phyloP scores from a whole-genome alignment of 1,139 yeast genomes.

The Arxiozyma heterogenica region DNA sequence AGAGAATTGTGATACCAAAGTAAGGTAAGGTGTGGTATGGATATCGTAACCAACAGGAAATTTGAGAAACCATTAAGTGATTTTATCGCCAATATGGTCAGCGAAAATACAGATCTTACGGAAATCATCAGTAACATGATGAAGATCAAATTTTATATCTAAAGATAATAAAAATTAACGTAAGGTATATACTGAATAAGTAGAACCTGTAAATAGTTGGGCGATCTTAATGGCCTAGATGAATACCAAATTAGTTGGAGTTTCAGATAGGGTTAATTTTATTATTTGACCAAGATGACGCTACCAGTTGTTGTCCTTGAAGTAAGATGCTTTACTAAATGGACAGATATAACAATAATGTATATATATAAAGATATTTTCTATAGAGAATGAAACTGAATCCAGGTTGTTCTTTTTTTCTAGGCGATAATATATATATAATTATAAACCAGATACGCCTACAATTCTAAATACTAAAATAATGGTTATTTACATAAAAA shows the following conservation, averaged over 20 bases:
- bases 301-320: neutral
- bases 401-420: no score
- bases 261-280: neutral
- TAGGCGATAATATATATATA: no score
- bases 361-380: no score
- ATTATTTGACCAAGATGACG: no score
- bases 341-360: no score
- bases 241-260: neutral
- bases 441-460: no score
- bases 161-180: neutral
- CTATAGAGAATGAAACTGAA: no score
- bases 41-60: neutral
- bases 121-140: neutral
- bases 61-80: neutral
- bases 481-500: no score
- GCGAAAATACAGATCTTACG: neutral
- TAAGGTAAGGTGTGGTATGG: neutral
- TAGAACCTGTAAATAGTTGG: constrained; percentile 2
- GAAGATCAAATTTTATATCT: neutral
- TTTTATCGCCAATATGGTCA: neutral
- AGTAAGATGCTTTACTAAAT: no score
- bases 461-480: no score
- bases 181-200: neutral
- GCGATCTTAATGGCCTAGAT: neutral
- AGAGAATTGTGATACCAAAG: neutral